These are phyloP conservation scores for Auriscalpium microsporum DNA, from an alignment of 768 basidiomycete genomes.

Conservation along the genomic window DNA sequence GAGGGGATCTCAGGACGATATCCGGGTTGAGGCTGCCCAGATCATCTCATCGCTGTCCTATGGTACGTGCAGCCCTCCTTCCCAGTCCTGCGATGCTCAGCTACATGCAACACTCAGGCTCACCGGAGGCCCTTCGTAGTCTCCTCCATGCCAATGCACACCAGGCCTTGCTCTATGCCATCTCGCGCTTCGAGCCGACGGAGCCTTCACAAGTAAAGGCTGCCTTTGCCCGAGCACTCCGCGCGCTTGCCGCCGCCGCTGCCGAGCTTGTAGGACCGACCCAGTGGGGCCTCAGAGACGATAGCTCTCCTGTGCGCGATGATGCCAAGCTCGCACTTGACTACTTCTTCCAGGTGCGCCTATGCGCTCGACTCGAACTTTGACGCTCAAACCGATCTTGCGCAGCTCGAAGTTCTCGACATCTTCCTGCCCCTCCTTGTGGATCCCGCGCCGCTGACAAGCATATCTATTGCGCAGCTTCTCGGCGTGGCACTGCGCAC, in stretches of 20 bases:
- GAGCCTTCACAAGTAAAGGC: conserved; percentile 36
- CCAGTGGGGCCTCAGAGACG: conserved; percentile 53
- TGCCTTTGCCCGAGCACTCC: conserved; percentile 57
- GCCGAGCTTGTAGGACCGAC: conserved; percentile 66
- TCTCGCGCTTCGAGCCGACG: conserved; percentile 38
- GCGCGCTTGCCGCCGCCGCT: conserved; percentile 47
- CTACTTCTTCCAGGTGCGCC: conserved; percentile 49
- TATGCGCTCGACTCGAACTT: background rate
- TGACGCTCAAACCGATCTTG: background rate
- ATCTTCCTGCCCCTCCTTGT: conserved; percentile 57
- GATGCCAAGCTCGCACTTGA: conserved; percentile 53
- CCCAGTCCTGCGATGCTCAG: background rate
- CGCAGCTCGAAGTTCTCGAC: conserved; percentile 53
- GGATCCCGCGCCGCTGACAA: conserved; percentile 32
- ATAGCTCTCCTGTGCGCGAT: conserved; percentile 30
- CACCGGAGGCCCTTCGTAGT: conserved; percentile 48
- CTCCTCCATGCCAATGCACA: conserved; percentile 51
- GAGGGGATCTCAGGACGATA: conserved; percentile 36
- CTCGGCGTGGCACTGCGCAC: conserved; percentile 44
- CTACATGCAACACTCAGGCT: conserved; percentile 33
- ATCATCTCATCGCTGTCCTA: conserved; percentile 67
- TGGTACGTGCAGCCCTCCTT: conserved; percentile 28
- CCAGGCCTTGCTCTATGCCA: conserved; percentile 52
- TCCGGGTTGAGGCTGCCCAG: conserved; percentile 68
- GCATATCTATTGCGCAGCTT: conserved; percentile 50